A percentile compares a stretch with the other conserved stretches of the same genome.
Conservation (phyloP, 1,284 basidiomycete genomes). For the Irpex sp. region DNA sequence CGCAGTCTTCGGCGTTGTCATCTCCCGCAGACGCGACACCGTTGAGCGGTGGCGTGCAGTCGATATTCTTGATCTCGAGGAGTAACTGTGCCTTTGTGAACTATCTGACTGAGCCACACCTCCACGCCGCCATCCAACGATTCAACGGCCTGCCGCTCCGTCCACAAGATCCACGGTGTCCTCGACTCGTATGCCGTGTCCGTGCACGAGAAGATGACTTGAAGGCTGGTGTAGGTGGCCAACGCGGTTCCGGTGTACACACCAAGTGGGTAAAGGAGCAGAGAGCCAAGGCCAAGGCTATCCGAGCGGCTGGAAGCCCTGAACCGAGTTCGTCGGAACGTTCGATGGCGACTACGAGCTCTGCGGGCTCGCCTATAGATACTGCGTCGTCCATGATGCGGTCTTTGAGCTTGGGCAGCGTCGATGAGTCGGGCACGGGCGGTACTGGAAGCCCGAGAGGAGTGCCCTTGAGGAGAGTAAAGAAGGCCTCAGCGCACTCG, state of each 20-base stretch:
- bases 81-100: conserved; percentile 96
- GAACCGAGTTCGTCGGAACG: conserved; percentile 27
- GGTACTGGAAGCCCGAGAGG: conserved; percentile 3
- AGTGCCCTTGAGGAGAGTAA: conserved; percentile 9
- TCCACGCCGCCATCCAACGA: conserved; percentile 65
- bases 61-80: conserved; percentile 89
- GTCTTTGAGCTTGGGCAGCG: conserved; percentile 32
- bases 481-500: conserved; percentile 37
- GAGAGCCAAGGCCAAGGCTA: conserved; percentile 11
- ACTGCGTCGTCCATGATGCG: conserved; percentile 19
- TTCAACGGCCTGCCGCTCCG: conserved; percentile 75
- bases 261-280: conserved; percentile 72
- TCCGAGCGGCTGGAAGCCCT: conserved; percentile 11
- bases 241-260: conserved; percentile 86
- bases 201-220: conserved; percentile 84
- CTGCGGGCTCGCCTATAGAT: conserved; percentile 18
- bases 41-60: conserved; percentile 62
- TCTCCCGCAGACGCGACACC: not conserved
- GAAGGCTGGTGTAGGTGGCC: conserved; percentile 87
- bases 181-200: conserved; percentile 82
- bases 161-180: conserved; percentile 67
- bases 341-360: conserved; percentile 19
- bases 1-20: not conserved
- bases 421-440: conserved; percentile 29
- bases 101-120: conserved; percentile 62